phyloP scores from a whole-genome alignment of 495 filamentous ascomycete species.

The Trichoderma asperelloides region DNA sequence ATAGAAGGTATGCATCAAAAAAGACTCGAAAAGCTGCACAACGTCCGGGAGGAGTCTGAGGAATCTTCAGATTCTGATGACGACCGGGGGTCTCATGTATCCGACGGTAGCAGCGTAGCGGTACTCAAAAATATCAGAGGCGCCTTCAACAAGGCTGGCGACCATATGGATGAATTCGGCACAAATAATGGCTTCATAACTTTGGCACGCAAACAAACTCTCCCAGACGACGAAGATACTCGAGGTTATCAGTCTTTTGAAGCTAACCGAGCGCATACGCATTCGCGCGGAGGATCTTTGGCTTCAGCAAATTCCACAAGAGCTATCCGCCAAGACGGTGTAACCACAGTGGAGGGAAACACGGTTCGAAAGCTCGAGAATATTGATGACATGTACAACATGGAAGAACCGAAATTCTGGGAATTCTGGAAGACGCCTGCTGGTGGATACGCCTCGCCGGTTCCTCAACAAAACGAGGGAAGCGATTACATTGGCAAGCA shows the following conservation, averaged over 20 bases:
- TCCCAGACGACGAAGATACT: constrained; percentile 9
- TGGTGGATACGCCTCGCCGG: constrained; percentile 43
- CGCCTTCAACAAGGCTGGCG: constrained; percentile 26
- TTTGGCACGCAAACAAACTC: constrained; percentile 1
- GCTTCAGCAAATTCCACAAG: background rate
- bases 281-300: constrained; percentile 21
- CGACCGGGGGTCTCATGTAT: background rate
- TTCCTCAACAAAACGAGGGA: constrained; percentile 39
- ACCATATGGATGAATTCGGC: constrained; percentile 51
- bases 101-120: background rate
- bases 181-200: constrained; percentile 45
- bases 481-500: constrained; percentile 32
- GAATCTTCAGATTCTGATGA: background rate
- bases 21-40: background rate
- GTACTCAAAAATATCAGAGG: constrained; percentile 23
- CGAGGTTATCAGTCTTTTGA: background rate
- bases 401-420: constrained; percentile 37
- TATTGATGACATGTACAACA: constrained; percentile 33
- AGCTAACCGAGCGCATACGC: constrained; percentile 20
- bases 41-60: constrained; percentile 11
- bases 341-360: constrained; percentile 23
- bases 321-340: background rate
- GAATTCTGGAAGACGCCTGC: constrained; percentile 47
- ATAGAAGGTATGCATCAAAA: constrained; percentile 12
- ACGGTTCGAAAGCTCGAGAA: constrained; percentile 36